These are phyloP conservation scores for Lactarius deliciosus DNA, from an alignment of 768 basidiomycete species.

Conservation along the genomic window DNA sequence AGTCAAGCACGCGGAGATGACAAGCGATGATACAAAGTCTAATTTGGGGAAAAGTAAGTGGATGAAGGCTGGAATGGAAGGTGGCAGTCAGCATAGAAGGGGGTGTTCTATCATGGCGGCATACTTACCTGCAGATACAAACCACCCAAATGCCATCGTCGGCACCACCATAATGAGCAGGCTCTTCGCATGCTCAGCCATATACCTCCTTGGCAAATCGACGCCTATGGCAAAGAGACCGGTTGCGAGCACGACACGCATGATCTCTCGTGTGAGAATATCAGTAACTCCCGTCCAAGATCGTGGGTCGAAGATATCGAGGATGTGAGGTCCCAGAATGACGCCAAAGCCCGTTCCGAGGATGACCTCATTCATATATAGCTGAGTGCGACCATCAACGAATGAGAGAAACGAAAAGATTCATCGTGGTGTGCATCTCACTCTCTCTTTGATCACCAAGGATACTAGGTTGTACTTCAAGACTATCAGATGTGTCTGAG, in stretches of 20 bases:
- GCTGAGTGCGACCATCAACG: conserved; percentile 37
- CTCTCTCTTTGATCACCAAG: conserved; percentile 79
- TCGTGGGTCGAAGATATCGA: conserved; percentile 72
- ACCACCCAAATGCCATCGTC: conserved; percentile 85
- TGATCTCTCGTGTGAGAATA: conserved; percentile 81
- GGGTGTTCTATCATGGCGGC: no score
- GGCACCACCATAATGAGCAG: conserved; percentile 70
- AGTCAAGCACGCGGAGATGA: conserved; percentile 86
- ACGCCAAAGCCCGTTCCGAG: conserved; percentile 75
- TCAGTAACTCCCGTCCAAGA: conserved; percentile 59
- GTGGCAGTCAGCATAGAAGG: neutral
- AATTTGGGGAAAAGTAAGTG: conserved; percentile 70
- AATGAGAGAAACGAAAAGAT: neutral
- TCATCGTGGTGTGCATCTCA: conserved; percentile 32
- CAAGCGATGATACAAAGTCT: conserved; percentile 72
- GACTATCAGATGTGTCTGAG: conserved; percentile 11
- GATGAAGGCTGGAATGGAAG: conserved; percentile 51
- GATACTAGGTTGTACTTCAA: conserved; percentile 83
- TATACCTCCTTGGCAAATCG: conserved; percentile 84
- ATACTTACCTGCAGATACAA: conserved; percentile 62
- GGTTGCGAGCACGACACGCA: conserved; percentile 83
- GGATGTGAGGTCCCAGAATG: conserved; percentile 69
- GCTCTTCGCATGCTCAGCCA: conserved; percentile 74
- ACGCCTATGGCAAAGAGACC: conserved; percentile 95
- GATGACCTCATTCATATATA: conserved; percentile 93